These are phyloP conservation scores for Scheffersomyces stipitis DNA, from an alignment of 805 yeast species.

Conservation along the genomic window DNA sequence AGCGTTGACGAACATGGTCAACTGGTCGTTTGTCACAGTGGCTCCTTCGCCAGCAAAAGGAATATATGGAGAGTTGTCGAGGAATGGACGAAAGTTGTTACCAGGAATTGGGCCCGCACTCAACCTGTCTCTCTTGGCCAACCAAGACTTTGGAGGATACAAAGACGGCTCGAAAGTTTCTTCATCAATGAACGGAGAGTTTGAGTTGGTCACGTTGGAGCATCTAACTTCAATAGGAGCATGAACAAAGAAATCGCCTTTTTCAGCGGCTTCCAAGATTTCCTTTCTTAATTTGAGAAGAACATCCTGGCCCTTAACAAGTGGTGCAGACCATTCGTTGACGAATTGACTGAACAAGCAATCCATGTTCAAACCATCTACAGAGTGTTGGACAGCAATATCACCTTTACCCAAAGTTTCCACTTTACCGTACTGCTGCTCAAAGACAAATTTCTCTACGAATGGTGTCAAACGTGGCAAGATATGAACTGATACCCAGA, in stretches of 20 bases:
- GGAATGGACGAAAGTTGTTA: slow-evolving; percentile 73
- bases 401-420: slow-evolving; percentile 65
- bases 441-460: slow-evolving; percentile 82
- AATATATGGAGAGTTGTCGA: slow-evolving; percentile 77
- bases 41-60: slow-evolving; percentile 48
- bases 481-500: slow-evolving; percentile 76
- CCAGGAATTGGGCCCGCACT: slow-evolving; percentile 84
- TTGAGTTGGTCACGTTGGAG: slow-evolving; percentile 71
- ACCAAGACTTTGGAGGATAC: slow-evolving; percentile 48
- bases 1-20: slow-evolving; percentile 86
- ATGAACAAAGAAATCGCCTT: slow-evolving; percentile 77
- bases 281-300: slow-evolving; percentile 61
- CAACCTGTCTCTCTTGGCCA: slow-evolving; percentile 47
- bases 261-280: slow-evolving; percentile 57
- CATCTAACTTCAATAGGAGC: slow-evolving; percentile 95
- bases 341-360: slow-evolving; percentile 93
- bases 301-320: slow-evolving; percentile 72
- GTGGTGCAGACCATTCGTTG: slow-evolving; percentile 96
- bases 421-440: slow-evolving; percentile 76
- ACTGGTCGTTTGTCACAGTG: slow-evolving; percentile 63
- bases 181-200: slow-evolving; percentile 32
- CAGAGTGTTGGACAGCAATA: slow-evolving; percentile 73
- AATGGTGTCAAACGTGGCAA: slow-evolving; percentile 77
- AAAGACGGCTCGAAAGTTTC: slow-evolving; percentile 36
- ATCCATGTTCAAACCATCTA: slow-evolving; percentile 91